Evolutionary conservation across 805 yeast species (phyloP), one percentile per base, ranked within the genome.

Genomic region (Saccharomyces kudriavzevii): DNA sequence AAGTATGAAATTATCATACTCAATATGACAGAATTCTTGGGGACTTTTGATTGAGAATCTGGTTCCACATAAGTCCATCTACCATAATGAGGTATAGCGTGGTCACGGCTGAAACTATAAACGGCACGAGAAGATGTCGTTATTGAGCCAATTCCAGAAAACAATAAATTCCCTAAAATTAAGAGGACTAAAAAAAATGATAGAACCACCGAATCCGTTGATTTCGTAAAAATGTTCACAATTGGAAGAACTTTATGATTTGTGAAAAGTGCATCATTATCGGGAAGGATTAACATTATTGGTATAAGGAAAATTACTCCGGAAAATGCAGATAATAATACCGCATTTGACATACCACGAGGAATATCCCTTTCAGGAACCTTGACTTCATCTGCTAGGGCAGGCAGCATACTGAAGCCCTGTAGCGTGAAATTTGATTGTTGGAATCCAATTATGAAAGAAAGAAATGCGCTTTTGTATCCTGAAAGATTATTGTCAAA

Each of bases 61-160:
- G 78, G 73, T 59, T 84, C 84, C 45, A 88, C 87, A 60, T 78
- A 77, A 2, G 82, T 77, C 89, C 91, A 87, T 14, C 78, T 60
- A 11, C 78, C 74, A 52, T 81, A 78, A 60, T 74, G 79, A 1
- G 95, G 95, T 47, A 88, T 69, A 0, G 90, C 96, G 40, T 84
- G 87, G 66, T 88, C 96, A 71, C 96, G 78, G 51, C 92, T 89
- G 71, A 88, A 83, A 26, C 89, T 85, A 65, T 80, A 87, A 0
- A 89, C 87, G n/a, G 85, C 79, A 76, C 95, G 78, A 2, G 94
- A 86, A 2, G 90, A 87, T 0, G 95, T 85, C 1, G 94, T 87
- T 35, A 86, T 74, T 1, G 92, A 79, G 3, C 95, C 91, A 49
- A 88, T 82, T 2, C 90, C 85, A 35, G 89, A 89, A 67, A 87